phyloP scores from a whole-genome alignment of 306 rosid species.

The Quercus glauca region DNA sequence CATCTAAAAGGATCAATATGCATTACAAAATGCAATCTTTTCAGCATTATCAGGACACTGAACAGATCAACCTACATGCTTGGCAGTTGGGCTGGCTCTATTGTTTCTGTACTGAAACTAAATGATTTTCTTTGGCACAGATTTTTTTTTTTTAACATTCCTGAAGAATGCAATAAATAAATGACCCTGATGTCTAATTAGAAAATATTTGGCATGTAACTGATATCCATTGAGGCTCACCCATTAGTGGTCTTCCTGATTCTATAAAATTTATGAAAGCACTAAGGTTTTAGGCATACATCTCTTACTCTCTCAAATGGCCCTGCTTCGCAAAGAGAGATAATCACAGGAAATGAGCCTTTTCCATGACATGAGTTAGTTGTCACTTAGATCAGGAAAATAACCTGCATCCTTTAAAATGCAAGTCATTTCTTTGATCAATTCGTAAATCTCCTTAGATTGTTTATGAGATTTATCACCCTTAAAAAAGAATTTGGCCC shows the following conservation, averaged over 20 bases:
- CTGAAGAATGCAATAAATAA: background rate
- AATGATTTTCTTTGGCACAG: background rate
- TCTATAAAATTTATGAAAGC: background rate
- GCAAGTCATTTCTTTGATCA: slow-evolving; percentile 42
- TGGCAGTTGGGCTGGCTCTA: too few relatives aligned
- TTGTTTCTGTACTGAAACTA: background rate
- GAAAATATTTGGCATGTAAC: background rate
- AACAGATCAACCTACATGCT: background rate
- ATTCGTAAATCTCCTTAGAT: slow-evolving; percentile 49
- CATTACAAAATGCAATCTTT: background rate
- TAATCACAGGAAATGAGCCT: slow-evolving; percentile 10
- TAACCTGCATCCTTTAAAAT: slow-evolving; percentile 47
- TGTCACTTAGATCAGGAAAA: slow-evolving; percentile 38
- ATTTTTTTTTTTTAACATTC: background rate
- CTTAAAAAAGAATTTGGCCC: slow-evolving; percentile 49
- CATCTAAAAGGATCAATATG: background rate
- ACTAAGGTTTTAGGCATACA: background rate
- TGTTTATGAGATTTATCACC: slow-evolving; percentile 50
- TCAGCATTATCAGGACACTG: background rate
- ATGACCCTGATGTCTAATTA: background rate
- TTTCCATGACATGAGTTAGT: slow-evolving; percentile 12
- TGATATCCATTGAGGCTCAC: background rate
- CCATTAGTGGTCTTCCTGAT: background rate
- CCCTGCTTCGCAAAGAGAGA: slow-evolving; percentile 5
- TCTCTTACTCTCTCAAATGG: background rate